Evolutionary conservation across 352 stramenopile species (phyloP).

Genomic region (Phytophthora chlamydospora): DNA sequence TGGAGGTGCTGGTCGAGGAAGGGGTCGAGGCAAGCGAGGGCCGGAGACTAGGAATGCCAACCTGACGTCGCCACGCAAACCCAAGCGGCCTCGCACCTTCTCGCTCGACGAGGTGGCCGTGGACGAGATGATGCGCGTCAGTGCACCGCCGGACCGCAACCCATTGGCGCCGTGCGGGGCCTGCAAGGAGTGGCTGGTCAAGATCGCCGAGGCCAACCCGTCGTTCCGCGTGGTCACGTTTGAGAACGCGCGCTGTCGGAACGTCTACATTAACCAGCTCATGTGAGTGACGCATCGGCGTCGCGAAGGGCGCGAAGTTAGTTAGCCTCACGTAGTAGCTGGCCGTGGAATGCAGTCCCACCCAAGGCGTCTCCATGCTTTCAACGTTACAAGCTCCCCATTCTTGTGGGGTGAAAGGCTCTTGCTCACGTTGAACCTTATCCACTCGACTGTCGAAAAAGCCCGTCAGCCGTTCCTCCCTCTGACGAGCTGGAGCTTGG

Average conservation of each 20-base stretch:
- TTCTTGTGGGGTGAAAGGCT: too few relatives aligned
- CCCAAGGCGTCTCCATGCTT: background rate
- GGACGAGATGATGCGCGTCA: constrained; percentile 44
- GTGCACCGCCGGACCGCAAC: constrained; percentile 88
- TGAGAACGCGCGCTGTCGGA: constrained; percentile 93
- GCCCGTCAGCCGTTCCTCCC: background rate
- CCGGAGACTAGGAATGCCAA: constrained; percentile 37
- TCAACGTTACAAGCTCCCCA: background rate
- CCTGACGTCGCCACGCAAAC: constrained; percentile 55
- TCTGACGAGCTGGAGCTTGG: background rate
- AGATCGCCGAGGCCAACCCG: constrained; percentile 98
- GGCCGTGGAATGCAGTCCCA: background rate
- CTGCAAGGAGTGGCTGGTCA: constrained; percentile 99
- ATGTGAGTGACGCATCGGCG: constrained; percentile 51
- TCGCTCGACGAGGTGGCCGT: constrained; percentile 75
- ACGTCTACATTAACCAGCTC: constrained; percentile 91
- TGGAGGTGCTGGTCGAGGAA: constrained; percentile 4
- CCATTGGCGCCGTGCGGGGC: constrained; percentile 97
- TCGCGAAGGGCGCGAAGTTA: background rate
- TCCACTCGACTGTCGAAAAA: background rate
- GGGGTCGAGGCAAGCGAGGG: constrained; percentile 31
- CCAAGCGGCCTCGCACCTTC: constrained; percentile 86
- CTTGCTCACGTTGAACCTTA: too few relatives aligned
- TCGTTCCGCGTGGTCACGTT: constrained; percentile 98
- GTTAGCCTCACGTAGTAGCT: background rate